Base-by-base conservation (phyloP, 2,329 filamentous ascomycete species). In the Cladosporium sp. region DNA sequence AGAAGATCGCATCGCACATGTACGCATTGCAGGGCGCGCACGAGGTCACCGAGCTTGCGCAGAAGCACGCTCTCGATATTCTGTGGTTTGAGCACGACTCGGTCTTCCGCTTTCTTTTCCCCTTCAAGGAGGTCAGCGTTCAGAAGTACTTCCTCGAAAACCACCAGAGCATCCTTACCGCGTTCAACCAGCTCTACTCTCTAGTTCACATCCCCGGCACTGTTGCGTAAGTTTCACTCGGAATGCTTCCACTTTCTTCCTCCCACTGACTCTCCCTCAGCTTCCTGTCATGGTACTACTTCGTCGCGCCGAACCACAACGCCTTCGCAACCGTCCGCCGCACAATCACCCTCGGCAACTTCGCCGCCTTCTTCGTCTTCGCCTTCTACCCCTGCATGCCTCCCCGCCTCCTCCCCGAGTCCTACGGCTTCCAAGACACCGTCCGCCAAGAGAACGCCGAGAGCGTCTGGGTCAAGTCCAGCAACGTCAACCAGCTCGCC, bases 281-380 rank as follows among this genome's bases (percentile, higher is more conserved):
- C 52, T 84, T 83, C 64, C 78, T 84, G 49, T 80, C 77, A 41
- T 84, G 79, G 76, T 84, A 81, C 66, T 84, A 83, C 66, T 80
- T 79, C 63, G 74, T 77, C 40, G 79, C 81, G 3, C 76, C 77
- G 3, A 75, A 70, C 1, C 73, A 76, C 62, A 62, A 69, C 31
- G 71, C 70, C 16, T 75, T 74, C 56, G 67, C 73, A 38, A 61
- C 67, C 35, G 72, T 68, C 43, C 72, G 73, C 52, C 71, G 73
- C 11, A 75, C 73, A 33, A 69, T 75, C 63, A 74, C 72, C 5
- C 68, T 80, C 18, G 77, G 76, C 54, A 80, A 80, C 63, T 74
- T 80, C 61, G 66, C 75, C 58, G 74, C 77, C 44, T 79, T 79
- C 62, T 63, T 71, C 46, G 74, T 76, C 51, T 78, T 78, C 66